Evolutionary conservation across 164 flowering plant species (phyloP), one percentile per base, ranked within the genome.

Genomic region (Aristolochia californica): DNA sequence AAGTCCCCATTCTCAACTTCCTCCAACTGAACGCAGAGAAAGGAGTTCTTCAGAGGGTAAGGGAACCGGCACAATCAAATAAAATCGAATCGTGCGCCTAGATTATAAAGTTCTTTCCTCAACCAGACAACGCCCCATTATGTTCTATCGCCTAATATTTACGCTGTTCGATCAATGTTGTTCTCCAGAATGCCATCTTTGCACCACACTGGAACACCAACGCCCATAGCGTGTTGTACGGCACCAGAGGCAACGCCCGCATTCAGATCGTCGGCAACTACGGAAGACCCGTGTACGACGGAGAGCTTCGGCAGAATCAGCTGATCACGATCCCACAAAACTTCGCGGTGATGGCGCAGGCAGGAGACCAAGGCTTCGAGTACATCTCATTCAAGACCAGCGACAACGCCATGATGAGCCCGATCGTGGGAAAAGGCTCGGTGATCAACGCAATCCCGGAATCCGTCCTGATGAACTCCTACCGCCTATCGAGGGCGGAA

Each of bases 371-470:
- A 30, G 83, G 85, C 9, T 68, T 74, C 55, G 82, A 78, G 62
- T 82, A 76, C 75, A 53, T 83, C 0, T 38, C 78, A 12, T 74
- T 83, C 79, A 78, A 78, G 75, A 84, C 88, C 18, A 68, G 58
- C 43, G 81, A 62, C 62, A 70, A 74, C 22, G 78, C 88, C n/a
- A 60, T 57, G 68, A 67, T 64, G 18, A 75, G 59, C 71, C 71
- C 77, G 4, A 45, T 84, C 0, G 73, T 75, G 0, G 91, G 91
- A 20, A 55, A 75, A 8, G 49, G 62, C 45, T 84, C 91, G 2
- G 74, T 51, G 23, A 4, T 82, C 61, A 40, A 75, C 12, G 77
- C 68, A 22, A 13, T 82, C 58, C 91, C 91, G 0, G 52, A 27
- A 12, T 72, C 68, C 2, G 83, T 82, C n/a, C 8, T 84, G n/a